Percentiles rank a stretch among this genome's conserved stretches.
Evolutionary conservation across 768 basidiomycete genomes (phyloP).

Genomic region (Heimioporus sp.): DNA sequence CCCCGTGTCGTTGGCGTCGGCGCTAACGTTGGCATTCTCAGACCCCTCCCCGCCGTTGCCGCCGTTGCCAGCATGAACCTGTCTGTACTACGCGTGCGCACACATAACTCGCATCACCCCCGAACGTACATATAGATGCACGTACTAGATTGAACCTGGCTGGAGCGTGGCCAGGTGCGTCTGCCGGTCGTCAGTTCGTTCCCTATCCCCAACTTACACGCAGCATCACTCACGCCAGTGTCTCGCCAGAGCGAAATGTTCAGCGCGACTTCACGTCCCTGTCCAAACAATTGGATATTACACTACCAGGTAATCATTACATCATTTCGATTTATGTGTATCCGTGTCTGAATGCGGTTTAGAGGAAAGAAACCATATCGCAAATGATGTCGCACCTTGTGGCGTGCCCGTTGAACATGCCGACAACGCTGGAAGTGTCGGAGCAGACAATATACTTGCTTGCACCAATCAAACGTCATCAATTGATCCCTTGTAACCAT

Average conservation of each 20-base stretch:
- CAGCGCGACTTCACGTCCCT: no score
- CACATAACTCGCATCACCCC: no score
- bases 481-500: no score
- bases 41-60: no score
- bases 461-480: no score
- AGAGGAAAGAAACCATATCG: neutral
- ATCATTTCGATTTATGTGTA: no score
- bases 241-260: constrained; percentile 46
- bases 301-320: neutral
- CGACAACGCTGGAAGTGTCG: neutral
- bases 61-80: constrained; percentile 32
- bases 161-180: constrained; percentile 27
- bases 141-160: no score
- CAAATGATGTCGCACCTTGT: neutral
- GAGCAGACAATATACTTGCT: neutral
- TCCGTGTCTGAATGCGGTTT: neutral
- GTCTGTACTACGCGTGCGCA: constrained; percentile 26
- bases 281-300: neutral
- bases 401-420: neutral
- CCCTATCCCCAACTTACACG: no score
- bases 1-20: no score
- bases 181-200: constrained; percentile 31
- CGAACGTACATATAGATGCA: no score
- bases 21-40: no score
- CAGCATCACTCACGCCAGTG: constrained; percentile 36